Base-by-base conservation (phyloP, 148 eudicot species). In the Nepenthes mirabilis region DNA sequence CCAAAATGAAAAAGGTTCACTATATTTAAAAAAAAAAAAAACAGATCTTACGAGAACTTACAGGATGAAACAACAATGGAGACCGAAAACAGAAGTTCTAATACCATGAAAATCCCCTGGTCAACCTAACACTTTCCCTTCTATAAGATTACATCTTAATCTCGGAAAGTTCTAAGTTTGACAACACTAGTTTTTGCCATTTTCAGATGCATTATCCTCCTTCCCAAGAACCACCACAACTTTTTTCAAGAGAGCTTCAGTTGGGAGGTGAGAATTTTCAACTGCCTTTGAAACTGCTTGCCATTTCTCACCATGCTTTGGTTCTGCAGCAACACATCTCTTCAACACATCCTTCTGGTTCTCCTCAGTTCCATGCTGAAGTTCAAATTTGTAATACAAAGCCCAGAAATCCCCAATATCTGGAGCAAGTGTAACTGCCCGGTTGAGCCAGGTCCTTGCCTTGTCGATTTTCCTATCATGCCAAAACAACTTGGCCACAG, bases 271-370 rank as follows among this genome's bases (percentile, higher is more conserved):
- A 34, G 95, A 85, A 64, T 88, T 82, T 75, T 91, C 96, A 47
- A 83, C 86, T 7, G 86, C 91, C 71, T 91, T 86, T 2, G 96
- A 75, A 59, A 83, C 63, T 0, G 79, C 71, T 67, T 88, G 94
- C 96, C 98, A 91, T 64, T 72, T 91, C 78, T 91, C 98, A 14
- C 98, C 98, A 60, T 88, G 95, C 81, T 91, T 88, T 1, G 96
- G 98, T 60, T 91, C 94, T 13, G 94, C 94, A 55, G 83, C 80
- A 59, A 85, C 68, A 55, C 98, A 91, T 59, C 94, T 85, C 63
- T 71, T 83, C 77, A 91, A 35, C 11, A 88, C 96, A 47, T 85
- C 94, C 72, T 70, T 88, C 65, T 86, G 94, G 49, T 45, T 70
- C n/a, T 88, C 98, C 66, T 88, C 96, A 1, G 68, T 79, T 12